These are phyloP conservation scores for Nothomitra cinnamomea DNA, from an alignment of 2,329 filamentous ascomycete species.

Conservation along the genomic window DNA sequence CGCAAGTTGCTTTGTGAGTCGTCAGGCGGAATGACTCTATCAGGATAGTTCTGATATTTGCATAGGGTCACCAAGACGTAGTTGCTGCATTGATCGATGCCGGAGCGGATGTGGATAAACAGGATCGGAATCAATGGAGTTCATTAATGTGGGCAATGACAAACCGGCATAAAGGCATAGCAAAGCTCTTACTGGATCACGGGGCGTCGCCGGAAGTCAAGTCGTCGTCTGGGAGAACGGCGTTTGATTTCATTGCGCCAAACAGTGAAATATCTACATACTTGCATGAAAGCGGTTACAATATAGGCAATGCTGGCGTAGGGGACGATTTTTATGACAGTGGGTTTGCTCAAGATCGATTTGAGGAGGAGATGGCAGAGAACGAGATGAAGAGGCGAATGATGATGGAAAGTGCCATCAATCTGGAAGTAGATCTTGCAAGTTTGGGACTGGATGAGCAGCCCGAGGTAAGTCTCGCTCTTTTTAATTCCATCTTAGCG, in stretches of 20 bases:
- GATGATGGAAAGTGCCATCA: slow-evolving; percentile 98
- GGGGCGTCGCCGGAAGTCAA: slow-evolving; percentile 92
- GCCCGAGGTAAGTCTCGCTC: slow-evolving; percentile 53
- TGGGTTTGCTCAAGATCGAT: slow-evolving; percentile 80
- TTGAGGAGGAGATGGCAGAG: slow-evolving; percentile 94
- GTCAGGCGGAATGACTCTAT: not conserved
- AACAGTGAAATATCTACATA: slow-evolving; percentile 96
- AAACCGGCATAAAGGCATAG: slow-evolving; percentile 89
- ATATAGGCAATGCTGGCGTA: slow-evolving; percentile 63
- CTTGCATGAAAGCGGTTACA: slow-evolving; percentile 84
- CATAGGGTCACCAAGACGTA: slow-evolving; percentile 70
- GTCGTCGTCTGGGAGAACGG: slow-evolving; percentile 82
- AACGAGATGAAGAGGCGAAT: slow-evolving; percentile 89
- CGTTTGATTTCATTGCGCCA: slow-evolving; percentile 87
- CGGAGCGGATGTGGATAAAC: slow-evolving; percentile 76
- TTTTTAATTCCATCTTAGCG: slow-evolving; percentile 16
- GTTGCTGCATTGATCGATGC: slow-evolving; percentile 71
- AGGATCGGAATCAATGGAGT: slow-evolving; percentile 95
- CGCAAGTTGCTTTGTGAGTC: slow-evolving; percentile 82
- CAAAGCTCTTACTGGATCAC: slow-evolving; percentile 79
- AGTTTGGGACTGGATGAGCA: slow-evolving; percentile 94
- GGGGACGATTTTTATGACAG: slow-evolving; percentile 86
- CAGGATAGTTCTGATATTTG: not conserved
- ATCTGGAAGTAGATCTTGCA: slow-evolving; percentile 87
- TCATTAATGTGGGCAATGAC: slow-evolving; percentile 99